Evolutionary conservation across 495 filamentous ascomycete species (phyloP).

Genomic region (Aspergillus baeticus): DNA sequence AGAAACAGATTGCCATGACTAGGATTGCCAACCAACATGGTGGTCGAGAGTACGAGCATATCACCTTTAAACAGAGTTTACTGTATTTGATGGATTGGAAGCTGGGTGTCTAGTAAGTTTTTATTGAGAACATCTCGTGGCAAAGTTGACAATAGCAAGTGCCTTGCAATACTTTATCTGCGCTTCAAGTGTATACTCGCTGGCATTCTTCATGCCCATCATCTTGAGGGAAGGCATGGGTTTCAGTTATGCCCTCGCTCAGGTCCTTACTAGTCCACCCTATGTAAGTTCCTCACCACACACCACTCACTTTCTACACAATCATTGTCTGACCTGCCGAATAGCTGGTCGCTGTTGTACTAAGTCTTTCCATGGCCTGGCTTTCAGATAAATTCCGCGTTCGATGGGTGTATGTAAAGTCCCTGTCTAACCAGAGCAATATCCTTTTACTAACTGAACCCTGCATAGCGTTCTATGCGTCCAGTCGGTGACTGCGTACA

Average conservation of each 20-base stretch:
- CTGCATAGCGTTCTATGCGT: no score
- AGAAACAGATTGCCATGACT: neutral
- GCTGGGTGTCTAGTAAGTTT: neutral
- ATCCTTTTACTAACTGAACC: no score
- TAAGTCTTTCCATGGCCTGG: neutral
- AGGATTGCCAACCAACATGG: neutral
- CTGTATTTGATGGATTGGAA: neutral
- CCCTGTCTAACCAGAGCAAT: no score
- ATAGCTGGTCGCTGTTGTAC: neutral
- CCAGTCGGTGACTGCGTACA: no score
- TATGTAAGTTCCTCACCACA: neutral
- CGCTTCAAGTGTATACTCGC: neutral
- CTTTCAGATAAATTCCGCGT: neutral
- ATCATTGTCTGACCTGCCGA: no score
- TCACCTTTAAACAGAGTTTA: neutral
- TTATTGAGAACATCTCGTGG: no score
- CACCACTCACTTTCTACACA: no score
- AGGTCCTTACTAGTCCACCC: neutral
- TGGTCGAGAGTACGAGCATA: neutral
- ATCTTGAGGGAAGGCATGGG: neutral
- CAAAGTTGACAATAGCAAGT: neutral
- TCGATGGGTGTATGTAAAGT: neutral
- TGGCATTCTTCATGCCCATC: conserved; percentile 1
- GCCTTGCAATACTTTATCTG: neutral
- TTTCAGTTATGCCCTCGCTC: neutral